phyloP scores from a whole-genome alignment of 1,139 yeast genomes.

The Yamadazyma sp. region DNA sequence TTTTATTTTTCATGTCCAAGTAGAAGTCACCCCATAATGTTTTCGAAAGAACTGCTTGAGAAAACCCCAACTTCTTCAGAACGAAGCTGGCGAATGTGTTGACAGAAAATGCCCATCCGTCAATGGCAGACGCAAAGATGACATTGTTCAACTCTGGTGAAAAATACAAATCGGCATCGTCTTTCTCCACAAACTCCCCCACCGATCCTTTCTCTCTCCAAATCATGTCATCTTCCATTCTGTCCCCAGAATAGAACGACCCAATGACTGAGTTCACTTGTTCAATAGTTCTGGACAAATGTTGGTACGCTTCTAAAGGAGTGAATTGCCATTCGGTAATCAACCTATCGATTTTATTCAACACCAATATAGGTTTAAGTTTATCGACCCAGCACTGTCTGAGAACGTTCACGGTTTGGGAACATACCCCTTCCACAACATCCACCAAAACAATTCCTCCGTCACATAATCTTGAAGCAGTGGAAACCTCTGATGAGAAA shows the following conservation, averaged over 20 bases:
- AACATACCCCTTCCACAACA: constrained; percentile 97
- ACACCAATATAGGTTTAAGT: constrained; percentile 82
- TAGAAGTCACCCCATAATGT: constrained; percentile 97
- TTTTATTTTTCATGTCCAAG: constrained; percentile 86
- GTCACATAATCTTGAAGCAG: constrained; percentile 93
- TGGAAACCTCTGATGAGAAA: constrained; percentile 92
- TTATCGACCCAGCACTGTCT: constrained; percentile 96
- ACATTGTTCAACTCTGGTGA: constrained; percentile 90
- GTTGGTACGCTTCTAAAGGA: constrained; percentile 83
- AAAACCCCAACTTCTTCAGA: constrained; percentile 82
- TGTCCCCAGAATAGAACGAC: constrained; percentile 87
- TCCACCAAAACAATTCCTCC: constrained; percentile 95
- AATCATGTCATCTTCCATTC: constrained; percentile 84
- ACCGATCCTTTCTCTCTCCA: constrained; percentile 70
- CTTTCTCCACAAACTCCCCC: constrained; percentile 68
- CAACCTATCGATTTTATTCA: constrained; percentile 89
- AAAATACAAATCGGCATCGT: constrained; percentile 84
- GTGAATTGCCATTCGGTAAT: constrained; percentile 79
- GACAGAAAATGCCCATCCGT: constrained; percentile 97
- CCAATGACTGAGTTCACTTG: constrained; percentile 96
- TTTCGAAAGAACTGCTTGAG: constrained; percentile 72
- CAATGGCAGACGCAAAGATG: constrained; percentile 89
- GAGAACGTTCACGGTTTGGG: constrained; percentile 91
- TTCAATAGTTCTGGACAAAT: constrained; percentile 74
- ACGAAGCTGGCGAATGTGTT: constrained; percentile 87